Evolutionary conservation across 768 basidiomycete genomes (phyloP).

Genomic region (Daedalea quercina): DNA sequence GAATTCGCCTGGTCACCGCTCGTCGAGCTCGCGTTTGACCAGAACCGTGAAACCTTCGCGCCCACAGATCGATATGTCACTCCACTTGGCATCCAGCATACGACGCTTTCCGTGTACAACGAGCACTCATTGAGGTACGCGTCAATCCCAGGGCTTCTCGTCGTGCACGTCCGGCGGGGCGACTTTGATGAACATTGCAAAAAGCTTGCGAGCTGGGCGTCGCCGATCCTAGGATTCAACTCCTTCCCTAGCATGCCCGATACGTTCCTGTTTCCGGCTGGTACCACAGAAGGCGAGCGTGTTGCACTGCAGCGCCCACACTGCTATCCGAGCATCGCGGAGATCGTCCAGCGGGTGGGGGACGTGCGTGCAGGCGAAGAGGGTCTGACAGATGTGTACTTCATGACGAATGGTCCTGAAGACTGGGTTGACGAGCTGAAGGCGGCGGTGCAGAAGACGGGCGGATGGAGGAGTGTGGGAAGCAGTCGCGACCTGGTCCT

Average conservation of each 20-base stretch:
- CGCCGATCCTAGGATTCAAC: conserved; percentile 45
- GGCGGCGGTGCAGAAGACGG: conserved; percentile 28
- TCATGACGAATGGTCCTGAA: conserved; percentile 57
- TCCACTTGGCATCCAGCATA: neutral
- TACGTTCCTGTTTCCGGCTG: conserved; percentile 25
- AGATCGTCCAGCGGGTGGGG: conserved; percentile 40
- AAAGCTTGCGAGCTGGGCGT: conserved; percentile 31
- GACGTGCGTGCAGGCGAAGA: conserved; percentile 15
- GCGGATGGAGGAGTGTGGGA: conserved; percentile 39
- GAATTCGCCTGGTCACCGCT: conserved; percentile 19
- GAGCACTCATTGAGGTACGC: conserved; percentile 12
- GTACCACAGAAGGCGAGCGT: conserved; percentile 13
- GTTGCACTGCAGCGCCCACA: conserved; percentile 30
- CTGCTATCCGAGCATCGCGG: conserved; percentile 45
- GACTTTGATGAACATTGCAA: conserved; percentile 46
- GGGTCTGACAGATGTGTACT: conserved; percentile 41
- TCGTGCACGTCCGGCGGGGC: conserved; percentile 49
- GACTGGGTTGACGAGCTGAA: conserved; percentile 45
- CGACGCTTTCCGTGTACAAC: conserved; percentile 2
- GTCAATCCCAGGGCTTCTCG: conserved; percentile 44
- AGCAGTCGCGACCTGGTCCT: conserved; percentile 52
- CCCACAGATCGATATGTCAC: conserved; percentile 3
- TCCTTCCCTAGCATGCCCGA: conserved; percentile 45
- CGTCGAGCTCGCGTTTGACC: conserved; percentile 17
- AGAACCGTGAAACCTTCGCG: conserved; percentile 14